phyloP scores from a whole-genome alignment of 2,329 filamentous ascomycete species.

The Amauroascus verrucosus region DNA sequence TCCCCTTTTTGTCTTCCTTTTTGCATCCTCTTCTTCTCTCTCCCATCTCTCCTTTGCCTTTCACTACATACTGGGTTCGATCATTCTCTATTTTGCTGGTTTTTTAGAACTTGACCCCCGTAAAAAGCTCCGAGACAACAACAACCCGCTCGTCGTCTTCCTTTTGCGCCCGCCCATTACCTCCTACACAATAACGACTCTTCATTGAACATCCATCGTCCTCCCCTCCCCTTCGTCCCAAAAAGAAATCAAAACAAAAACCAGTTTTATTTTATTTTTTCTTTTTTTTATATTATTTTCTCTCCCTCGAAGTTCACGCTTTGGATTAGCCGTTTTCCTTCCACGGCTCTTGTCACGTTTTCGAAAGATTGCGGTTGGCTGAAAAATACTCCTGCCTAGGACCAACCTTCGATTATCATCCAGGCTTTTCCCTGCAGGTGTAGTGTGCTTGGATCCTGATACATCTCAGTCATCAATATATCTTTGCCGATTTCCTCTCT shows the following conservation, averaged over 20 bases:
- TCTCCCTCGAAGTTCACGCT: neutral
- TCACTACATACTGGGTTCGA: slow-evolving; percentile 1
- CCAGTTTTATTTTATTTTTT: neutral
- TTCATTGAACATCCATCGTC: neutral
- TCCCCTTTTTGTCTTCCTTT: slow-evolving; percentile 6
- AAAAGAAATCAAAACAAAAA: neutral
- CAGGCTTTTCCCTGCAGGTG: too few species aligned
- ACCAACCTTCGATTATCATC: neutral
- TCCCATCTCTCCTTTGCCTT: slow-evolving; percentile 4
- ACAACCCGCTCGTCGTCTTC: neutral
- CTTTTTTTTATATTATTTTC: too few species aligned
- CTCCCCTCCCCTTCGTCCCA: too few species aligned
- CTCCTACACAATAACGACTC: neutral
- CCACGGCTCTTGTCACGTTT: neutral
- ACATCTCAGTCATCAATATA: neutral
- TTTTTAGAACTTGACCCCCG: neutral
- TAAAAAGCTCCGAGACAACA: slow-evolving; percentile 4
- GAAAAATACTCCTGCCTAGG: neutral
- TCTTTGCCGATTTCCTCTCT: neutral
- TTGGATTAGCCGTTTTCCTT: neutral
- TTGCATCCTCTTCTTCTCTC: slow-evolving; percentile 6
- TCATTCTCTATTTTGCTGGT: neutral
- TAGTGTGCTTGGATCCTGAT: neutral
- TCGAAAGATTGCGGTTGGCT: neutral
- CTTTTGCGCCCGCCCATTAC: neutral